Evolutionary conservation across 176 grass and related monocot species (phyloP).

Genomic region (Raddia distichophylla): DNA sequence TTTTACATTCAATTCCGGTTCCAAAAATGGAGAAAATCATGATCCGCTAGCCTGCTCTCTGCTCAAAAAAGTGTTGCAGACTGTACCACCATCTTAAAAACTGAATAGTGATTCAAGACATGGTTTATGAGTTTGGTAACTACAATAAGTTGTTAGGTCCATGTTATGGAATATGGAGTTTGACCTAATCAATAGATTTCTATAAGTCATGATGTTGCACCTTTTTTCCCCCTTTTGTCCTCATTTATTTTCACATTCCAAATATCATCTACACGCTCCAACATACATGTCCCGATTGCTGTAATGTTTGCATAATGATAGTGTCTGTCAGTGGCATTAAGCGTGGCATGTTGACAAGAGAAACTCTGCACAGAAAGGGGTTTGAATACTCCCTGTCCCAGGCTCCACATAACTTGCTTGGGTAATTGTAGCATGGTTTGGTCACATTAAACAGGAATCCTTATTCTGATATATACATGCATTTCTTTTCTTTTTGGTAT

Average conservation of each 20-base stretch:
- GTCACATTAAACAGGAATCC: neutral
- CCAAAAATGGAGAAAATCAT: constrained; percentile 9
- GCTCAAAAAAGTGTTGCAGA: constrained; percentile 1
- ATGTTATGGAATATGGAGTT: neutral
- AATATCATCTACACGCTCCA: neutral
- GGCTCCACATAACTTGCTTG: neutral
- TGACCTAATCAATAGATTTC: neutral
- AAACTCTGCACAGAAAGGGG: neutral
- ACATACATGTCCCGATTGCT: neutral
- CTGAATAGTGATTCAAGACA: neutral
- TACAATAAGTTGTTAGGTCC: neutral
- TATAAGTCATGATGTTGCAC: neutral
- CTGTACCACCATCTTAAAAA: neutral
- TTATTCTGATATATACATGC: constrained; percentile 14
- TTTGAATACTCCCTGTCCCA: neutral
- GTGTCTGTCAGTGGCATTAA: neutral
- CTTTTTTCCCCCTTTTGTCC: neutral
- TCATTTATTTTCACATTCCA: neutral
- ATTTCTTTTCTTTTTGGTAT: neutral
- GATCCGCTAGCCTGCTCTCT: neutral
- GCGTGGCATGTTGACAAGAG: neutral
- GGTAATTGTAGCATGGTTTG: neutral
- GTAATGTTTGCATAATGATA: neutral
- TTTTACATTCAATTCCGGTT: constrained; percentile 19
- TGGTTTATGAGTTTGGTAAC: neutral